Percentiles rank a stretch among this genome's conserved stretches.
phyloP scores from a whole-genome alignment of 2,329 filamentous ascomycete genomes.

The Cladophialophora yegresii region DNA sequence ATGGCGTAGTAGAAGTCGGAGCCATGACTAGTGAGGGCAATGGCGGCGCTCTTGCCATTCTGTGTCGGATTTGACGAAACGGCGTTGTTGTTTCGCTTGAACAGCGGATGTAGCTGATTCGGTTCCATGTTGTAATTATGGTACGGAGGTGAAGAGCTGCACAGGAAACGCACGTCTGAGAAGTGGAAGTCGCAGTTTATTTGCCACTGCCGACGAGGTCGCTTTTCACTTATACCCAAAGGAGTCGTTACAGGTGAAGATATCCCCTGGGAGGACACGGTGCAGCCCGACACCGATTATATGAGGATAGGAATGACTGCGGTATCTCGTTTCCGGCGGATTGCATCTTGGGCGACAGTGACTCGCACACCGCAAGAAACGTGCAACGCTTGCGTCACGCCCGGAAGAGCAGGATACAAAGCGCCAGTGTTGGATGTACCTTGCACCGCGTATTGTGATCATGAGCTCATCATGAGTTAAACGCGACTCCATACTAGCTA shows the following conservation, averaged over 20 bases:
- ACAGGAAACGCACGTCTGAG: neutral
- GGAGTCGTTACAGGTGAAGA: neutral
- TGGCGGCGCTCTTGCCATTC: constrained; percentile 22
- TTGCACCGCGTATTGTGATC: neutral
- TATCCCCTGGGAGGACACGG: neutral
- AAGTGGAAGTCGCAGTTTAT: neutral
- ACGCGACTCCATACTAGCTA: neutral
- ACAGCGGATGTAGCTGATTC: constrained; percentile 1
- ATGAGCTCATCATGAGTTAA: neutral
- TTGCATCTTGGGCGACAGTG: neutral
- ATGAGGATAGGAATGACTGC: neutral
- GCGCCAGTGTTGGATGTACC: neutral
- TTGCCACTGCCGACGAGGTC: neutral
- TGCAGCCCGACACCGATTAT: neutral
- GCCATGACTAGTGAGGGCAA: constrained; percentile 27
- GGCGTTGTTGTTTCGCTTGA: constrained; percentile 6
- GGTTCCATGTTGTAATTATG: neutral
- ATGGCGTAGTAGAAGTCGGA: constrained; percentile 24
- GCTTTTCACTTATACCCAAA: neutral
- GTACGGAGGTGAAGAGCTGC: neutral
- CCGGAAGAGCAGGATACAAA: neutral
- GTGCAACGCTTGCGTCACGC: neutral
- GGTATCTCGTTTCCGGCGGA: neutral
- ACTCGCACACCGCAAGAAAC: neutral
- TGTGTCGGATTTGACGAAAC: constrained; percentile 10